Evolutionary conservation across 352 stramenopile genomes (phyloP).

Genomic region (Globisporangium uncinulatum): DNA sequence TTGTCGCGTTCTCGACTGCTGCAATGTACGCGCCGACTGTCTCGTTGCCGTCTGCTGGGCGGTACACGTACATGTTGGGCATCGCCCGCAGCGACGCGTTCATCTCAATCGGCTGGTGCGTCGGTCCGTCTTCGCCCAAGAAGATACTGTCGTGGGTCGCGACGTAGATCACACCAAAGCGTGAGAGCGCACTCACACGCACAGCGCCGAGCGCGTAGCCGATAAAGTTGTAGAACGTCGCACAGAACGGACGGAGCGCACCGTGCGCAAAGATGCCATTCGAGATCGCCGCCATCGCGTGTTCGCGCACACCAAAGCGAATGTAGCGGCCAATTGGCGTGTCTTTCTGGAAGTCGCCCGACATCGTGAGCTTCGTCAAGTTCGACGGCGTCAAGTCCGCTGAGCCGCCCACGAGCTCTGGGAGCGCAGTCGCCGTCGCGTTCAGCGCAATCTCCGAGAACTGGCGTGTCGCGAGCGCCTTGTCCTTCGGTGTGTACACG

Average conservation of each 20-base stretch:
- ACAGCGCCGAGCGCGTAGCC: conserved; percentile 96
- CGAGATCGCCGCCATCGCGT: conserved; percentile 97
- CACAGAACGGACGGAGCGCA: conserved; percentile 95
- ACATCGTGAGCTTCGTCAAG: conserved; percentile 94
- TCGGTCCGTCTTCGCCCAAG: conserved; percentile 98
- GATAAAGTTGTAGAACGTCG: conserved; percentile 99
- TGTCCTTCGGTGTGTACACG: conserved; percentile 86
- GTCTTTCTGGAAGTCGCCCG: conserved; percentile 97
- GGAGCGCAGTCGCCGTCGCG: conserved; percentile 87
- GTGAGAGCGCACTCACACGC: conserved; percentile 93
- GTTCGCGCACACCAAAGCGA: conserved; percentile 98
- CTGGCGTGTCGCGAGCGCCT: conserved; percentile 91
- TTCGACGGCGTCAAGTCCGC: conserved; percentile 98
- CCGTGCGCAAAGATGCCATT: conserved; percentile 99
- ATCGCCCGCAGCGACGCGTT: conserved; percentile 94
- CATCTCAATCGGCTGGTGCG: conserved; percentile 99
- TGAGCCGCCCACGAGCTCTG: conserved; percentile 97
- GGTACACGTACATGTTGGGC: conserved; percentile 98
- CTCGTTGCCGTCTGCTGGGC: conserved; percentile 98
- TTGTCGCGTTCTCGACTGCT: conserved; percentile 75
- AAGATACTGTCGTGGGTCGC: conserved; percentile 99
- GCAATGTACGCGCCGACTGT: conserved; percentile 94
- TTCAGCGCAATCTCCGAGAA: conserved; percentile 96
- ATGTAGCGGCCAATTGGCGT: conserved; percentile 95
- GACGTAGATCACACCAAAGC: conserved; percentile 96